phyloP scores from a whole-genome alignment of 23 red algal genomes.

The Gracilaria gracilis region DNA sequence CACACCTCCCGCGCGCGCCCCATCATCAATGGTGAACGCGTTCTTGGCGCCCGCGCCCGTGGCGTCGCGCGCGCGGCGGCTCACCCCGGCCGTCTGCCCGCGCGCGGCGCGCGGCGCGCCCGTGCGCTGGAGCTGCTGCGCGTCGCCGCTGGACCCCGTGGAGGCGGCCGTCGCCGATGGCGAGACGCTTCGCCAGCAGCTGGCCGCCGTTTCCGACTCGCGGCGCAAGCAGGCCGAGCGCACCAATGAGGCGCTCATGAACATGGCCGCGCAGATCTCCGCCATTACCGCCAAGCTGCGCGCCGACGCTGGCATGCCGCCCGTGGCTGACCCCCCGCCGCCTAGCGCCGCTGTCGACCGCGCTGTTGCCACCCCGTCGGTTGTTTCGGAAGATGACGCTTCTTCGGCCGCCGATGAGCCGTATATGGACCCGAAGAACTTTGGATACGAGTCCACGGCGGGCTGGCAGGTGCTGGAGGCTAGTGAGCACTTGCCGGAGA shows the following conservation, averaged over 20 bases:
- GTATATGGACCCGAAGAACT: slow-evolving; percentile 77
- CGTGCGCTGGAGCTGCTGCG: slow-evolving; percentile 2
- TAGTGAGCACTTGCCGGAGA: slow-evolving; percentile 47
- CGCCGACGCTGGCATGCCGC: slow-evolving; percentile 69
- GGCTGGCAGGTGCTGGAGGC: slow-evolving; percentile 73
- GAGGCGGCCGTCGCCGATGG: slow-evolving; percentile 38
- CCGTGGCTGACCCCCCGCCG: slow-evolving; percentile 49
- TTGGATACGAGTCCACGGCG: slow-evolving; percentile 67
- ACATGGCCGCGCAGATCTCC: slow-evolving; percentile 58
- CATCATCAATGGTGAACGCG: neutral
- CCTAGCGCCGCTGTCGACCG: neutral
- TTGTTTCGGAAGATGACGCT: slow-evolving; percentile 31
- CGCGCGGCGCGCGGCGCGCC: neutral
- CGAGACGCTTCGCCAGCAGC: slow-evolving; percentile 31
- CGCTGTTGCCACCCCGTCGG: neutral
- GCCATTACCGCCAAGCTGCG: slow-evolving; percentile 62
- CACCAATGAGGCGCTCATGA: slow-evolving; percentile 26
- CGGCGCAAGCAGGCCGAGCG: slow-evolving; percentile 50
- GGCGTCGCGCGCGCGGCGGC: neutral
- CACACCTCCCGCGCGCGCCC: neutral
- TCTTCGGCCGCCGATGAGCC: slow-evolving; percentile 44
- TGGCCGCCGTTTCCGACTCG: slow-evolving; percentile 2
- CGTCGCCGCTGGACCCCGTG: neutral
- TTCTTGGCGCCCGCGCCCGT: neutral
- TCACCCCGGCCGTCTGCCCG: neutral